A percentile compares a stretch with the other conserved stretches of the same genome.
Evolutionary conservation across 495 filamentous ascomycete genomes (phyloP).

Genomic region (Apodospora peruviana): DNA sequence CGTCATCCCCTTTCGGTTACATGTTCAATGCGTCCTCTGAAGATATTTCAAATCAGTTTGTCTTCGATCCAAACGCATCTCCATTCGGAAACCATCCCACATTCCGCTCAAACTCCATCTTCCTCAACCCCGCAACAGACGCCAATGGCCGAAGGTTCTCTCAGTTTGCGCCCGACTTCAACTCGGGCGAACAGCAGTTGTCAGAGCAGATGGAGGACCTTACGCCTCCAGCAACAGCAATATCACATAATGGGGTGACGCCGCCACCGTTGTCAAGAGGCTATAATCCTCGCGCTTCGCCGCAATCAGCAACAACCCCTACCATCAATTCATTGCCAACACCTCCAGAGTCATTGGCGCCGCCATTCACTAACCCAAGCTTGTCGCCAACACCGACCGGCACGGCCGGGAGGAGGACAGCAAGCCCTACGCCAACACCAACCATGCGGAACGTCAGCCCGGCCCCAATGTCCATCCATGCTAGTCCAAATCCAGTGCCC

Average conservation of each 20-base stretch:
- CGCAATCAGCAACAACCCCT: background rate
- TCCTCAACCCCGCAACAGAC: slow-evolving; percentile 44
- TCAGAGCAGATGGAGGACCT: slow-evolving; percentile 12
- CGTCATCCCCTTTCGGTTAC: slow-evolving; percentile 45
- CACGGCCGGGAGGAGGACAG: background rate
- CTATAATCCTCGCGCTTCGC: background rate
- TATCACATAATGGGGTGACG: slow-evolving; percentile 9
- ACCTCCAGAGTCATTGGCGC: slow-evolving; percentile 24
- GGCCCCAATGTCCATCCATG: slow-evolving; percentile 6
- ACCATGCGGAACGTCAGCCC: slow-evolving; percentile 15
- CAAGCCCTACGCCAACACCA: slow-evolving; percentile 20
- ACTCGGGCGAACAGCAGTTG: slow-evolving; percentile 18
- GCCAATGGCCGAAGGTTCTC: slow-evolving; percentile 42
- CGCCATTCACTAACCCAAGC: slow-evolving; percentile 9
- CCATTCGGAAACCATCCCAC: slow-evolving; percentile 30
- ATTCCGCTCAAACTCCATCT: slow-evolving; percentile 54
- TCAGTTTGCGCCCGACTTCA: slow-evolving; percentile 49
- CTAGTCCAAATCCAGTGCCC: slow-evolving; percentile 11
- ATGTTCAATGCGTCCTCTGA: slow-evolving; percentile 43
- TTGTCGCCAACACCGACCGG: slow-evolving; percentile 13
- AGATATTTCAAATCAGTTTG: slow-evolving; percentile 22
- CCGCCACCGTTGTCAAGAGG: slow-evolving; percentile 1
- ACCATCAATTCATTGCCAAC: slow-evolving; percentile 16
- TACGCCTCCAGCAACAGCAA: slow-evolving; percentile 12
- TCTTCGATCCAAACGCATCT: slow-evolving; percentile 25